Base-by-base conservation (phyloP, 768 basidiomycete genomes). In the Megacollybia marginata region DNA sequence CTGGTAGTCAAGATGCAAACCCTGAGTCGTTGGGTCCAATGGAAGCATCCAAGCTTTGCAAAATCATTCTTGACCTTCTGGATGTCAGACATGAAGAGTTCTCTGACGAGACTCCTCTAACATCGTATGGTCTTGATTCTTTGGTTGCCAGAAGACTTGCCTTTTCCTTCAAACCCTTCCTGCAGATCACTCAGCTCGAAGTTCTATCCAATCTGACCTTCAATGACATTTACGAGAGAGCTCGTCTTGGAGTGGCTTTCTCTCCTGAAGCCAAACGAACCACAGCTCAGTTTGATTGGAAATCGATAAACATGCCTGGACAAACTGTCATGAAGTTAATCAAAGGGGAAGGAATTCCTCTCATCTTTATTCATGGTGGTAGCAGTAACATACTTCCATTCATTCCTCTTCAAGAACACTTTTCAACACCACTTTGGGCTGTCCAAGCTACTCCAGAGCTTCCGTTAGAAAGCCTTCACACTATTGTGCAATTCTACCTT, bases 71-170 rank as follows among this genome's bases (percentile, higher is more conserved):
- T 10, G 43, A 49, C 5, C 40, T 55, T 23, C 42, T 68, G 2
- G 60, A 57, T 35, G 47, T 68, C 15, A 35, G 55, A 2, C 28
- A 35, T 2, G 58, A 59, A n/a, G 63, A 66, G 18, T 57, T 67
- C 23, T 57, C 59, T 8, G 40, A 52, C 1, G 61, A 65, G 15
- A 53, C 62, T 11, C 65, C 66, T 9, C 56, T 68, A 34, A 63
- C 58, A 7, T 48, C 60, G 1, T 68, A 68, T 28, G 66, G 66
- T 12, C 47, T 67, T 9, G 66, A 68, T 48, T 66, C 65, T 1
- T 55, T 66, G 5, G 55, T 60, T 15, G 66, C 66, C 7, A 57
- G 60, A 18, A 49, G 59, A 16, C 47, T 68, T 12, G 57, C 66
- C 2, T 50, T 51, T n/a, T 59, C 57, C 1, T 57, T 68, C 12